Evolutionary conservation across 805 yeast species (phyloP).

Genomic region (Metschnikowia sp.): DNA sequence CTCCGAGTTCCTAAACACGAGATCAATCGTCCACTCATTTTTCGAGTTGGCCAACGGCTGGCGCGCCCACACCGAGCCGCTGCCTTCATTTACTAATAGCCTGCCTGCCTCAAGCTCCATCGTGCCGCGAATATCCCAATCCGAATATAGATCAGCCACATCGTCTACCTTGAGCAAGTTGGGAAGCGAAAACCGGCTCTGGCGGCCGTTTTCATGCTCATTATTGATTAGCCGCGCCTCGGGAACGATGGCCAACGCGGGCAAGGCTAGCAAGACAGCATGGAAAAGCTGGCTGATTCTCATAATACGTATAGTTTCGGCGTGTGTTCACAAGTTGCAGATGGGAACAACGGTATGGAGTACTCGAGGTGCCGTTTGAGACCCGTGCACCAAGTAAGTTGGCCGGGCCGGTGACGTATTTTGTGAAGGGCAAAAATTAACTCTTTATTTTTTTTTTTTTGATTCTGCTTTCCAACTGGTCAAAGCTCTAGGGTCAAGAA

Average conservation of each 20-base stretch:
- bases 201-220: constrained; percentile 4
- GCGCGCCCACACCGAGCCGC: constrained; percentile 48
- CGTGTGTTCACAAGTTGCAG: too few species aligned
- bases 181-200: constrained; percentile 30
- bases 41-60: constrained; percentile 21
- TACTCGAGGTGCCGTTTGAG: too few species aligned
- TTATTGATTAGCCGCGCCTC: constrained; percentile 13
- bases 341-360: too few species aligned
- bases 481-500: too few species aligned
- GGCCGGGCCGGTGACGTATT: too few species aligned
- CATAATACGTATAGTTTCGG: not conserved
- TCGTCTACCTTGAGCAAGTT: constrained; percentile 31
- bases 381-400: too few species aligned
- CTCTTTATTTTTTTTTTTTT: too few species aligned
- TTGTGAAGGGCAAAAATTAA: too few species aligned
- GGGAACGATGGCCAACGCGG: constrained; percentile 17
- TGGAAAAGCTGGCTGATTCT: not conserved
- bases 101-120: constrained; percentile 51
- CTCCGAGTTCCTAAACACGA: constrained; percentile 62
- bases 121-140: constrained; percentile 42
- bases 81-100: constrained; percentile 31
- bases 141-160: constrained; percentile 21
- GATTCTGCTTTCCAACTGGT: too few species aligned
- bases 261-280: not conserved
- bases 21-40: constrained; percentile 54